Evolutionary conservation across 305 asterid genomes (phyloP), one percentile per base, ranked within the genome.

Genomic region (Solanum chacoense): DNA sequence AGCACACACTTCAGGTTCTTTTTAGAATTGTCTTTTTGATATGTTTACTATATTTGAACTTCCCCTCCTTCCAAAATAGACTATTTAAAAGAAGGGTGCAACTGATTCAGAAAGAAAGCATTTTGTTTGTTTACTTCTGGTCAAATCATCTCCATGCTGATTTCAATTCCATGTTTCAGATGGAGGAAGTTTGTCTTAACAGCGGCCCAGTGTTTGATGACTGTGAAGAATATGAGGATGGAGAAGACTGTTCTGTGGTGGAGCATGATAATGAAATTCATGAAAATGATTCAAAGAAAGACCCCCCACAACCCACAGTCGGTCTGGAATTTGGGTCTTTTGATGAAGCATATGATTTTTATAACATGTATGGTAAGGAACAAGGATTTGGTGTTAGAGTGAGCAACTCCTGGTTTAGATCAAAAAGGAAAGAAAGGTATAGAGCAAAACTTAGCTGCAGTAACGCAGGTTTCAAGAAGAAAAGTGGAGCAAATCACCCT

Each of bases 361-460:
- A 93, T 85, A 93, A 94, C 91, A 89, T 89, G 73, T 93, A 93
- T 89, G 96, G 93, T 74, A 94, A 94, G 92, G 92, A 91, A 87
- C 94, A 92, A 86, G 95, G 96, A 87, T 94, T 92, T 89, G 95
- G 96, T 88, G 89, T 94, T 65, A 89, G 95, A 93, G 95, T 93
- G 85, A 93, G 96, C 89, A 94, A 92, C 76, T 94, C 97, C 65
- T 94, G 96, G 96, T 94, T 93, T 85, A 91, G 96, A 87, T 92
- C 95, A 35, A 93, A 93, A 91, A 88, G 93, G 89, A 93, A 93
- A 92, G 96, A 93, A 90, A 91, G 95, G 84, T 94, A 93, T 42
- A 91, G 94, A 90, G 96, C 94, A 67, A 94, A 94, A 90, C 93
- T 93, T 89, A 94, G 95, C 92, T 94, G 96, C 90, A 93, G 95